Evolutionary conservation across 2,329 filamentous ascomycete genomes (phyloP).

Genomic region (Pezicula neosporulosa): DNA sequence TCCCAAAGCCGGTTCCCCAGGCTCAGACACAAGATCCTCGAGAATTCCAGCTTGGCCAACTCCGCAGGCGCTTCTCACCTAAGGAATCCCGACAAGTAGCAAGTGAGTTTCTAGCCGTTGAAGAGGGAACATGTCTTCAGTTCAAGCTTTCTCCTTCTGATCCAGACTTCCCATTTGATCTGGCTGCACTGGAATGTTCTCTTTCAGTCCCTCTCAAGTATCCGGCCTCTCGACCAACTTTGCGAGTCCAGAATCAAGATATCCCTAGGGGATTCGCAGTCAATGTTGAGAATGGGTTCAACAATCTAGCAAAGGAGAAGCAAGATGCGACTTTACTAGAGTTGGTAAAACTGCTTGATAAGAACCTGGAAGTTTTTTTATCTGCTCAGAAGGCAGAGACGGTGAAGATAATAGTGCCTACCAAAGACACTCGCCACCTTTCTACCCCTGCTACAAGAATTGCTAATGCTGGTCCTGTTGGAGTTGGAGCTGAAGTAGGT

Average conservation of each 20-base stretch:
- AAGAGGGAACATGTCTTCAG: constrained; percentile 44
- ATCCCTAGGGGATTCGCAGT: constrained; percentile 70
- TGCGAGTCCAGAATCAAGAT: constrained; percentile 65
- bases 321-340: constrained; percentile 57
- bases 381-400: constrained; percentile 69
- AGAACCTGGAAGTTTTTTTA: constrained; percentile 65
- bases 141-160: constrained; percentile 72
- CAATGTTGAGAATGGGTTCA: constrained; percentile 75
- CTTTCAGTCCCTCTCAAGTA: constrained; percentile 63
- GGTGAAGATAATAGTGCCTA: constrained; percentile 56
- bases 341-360: constrained; percentile 68
- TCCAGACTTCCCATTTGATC: constrained; percentile 79
- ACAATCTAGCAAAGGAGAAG: constrained; percentile 55
- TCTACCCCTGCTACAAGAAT: constrained; percentile 16
- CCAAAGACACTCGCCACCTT: constrained; percentile 30
- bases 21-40: constrained; percentile 65
- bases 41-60: constrained; percentile 71
- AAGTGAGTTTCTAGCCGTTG: constrained; percentile 18
- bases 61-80: constrained; percentile 62
- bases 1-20: constrained; percentile 63
- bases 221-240: constrained; percentile 52
- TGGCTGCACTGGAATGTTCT: constrained; percentile 64
- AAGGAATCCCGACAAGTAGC: constrained; percentile 32
- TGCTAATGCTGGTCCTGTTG: no score
- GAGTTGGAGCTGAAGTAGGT: no score